A percentile compares a stretch with the other conserved stretches of the same genome.
Evolutionary conservation across 352 stramenopile species (phyloP).

Genomic region (Plasmopara viticola): DNA sequence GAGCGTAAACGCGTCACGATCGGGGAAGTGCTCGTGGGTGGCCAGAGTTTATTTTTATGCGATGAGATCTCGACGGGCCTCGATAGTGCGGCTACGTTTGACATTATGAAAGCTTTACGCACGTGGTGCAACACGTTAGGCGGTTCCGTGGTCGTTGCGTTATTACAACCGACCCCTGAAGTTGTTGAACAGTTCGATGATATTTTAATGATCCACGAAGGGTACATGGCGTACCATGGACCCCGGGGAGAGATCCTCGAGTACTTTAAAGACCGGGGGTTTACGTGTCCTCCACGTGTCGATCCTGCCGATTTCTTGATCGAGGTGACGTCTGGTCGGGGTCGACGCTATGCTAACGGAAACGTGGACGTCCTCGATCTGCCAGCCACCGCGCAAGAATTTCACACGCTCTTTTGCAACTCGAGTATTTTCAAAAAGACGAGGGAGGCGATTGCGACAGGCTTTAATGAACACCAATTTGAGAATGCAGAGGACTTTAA

Average conservation of each 20-base stretch:
- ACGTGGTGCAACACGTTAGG: slow-evolving; percentile 33
- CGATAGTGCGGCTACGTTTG: slow-evolving; percentile 48
- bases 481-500: slow-evolving; percentile 51
- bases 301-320: slow-evolving; percentile 65
- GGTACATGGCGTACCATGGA: slow-evolving; percentile 91
- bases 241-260: slow-evolving; percentile 49
- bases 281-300: slow-evolving; percentile 50
- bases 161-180: slow-evolving; percentile 72
- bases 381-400: slow-evolving; percentile 31
- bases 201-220: slow-evolving; percentile 90
- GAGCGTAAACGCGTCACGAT: slow-evolving; percentile 84
- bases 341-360: slow-evolving; percentile 40
- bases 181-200: slow-evolving; percentile 94
- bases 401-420: slow-evolving; percentile 48
- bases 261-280: slow-evolving; percentile 84
- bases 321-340: slow-evolving; percentile 55
- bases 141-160: slow-evolving; percentile 30
- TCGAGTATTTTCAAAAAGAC: slow-evolving; percentile 52
- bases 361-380: slow-evolving; percentile 37
- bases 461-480: slow-evolving; percentile 53
- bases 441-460: slow-evolving; percentile 36
- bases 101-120: slow-evolving; percentile 49
- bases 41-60: slow-evolving; percentile 60
- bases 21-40: slow-evolving; percentile 40
- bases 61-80: slow-evolving; percentile 69